A percentile compares a stretch with the other conserved stretches of the same genome.
These are phyloP conservation scores for Cercospora brassicicola DNA, from an alignment of 2,329 filamentous ascomycete genomes.

Conservation along the genomic window DNA sequence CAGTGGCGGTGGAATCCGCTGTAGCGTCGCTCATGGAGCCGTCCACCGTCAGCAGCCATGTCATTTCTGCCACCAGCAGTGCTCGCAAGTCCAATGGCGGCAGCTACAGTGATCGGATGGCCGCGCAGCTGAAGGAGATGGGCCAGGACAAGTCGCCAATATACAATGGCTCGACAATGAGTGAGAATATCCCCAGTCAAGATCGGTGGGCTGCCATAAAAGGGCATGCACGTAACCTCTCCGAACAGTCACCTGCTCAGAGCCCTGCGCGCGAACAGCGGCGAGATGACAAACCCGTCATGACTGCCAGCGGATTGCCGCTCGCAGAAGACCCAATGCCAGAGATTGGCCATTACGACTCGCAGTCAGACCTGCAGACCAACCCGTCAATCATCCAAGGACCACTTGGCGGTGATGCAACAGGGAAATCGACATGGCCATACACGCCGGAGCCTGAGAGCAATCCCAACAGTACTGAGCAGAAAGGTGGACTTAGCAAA, in stretches of 20 bases:
- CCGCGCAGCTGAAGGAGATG: slow-evolving; percentile 30
- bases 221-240: slow-evolving; percentile 44
- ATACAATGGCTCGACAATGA: slow-evolving; percentile 37
- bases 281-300: slow-evolving; percentile 47
- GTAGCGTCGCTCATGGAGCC: slow-evolving; percentile 89
- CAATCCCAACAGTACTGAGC: slow-evolving; percentile 23
- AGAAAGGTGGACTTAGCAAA: slow-evolving; percentile 22
- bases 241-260: slow-evolving; percentile 52
- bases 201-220: slow-evolving; percentile 43
- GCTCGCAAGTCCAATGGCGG: slow-evolving; percentile 28
- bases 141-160: slow-evolving; percentile 29
- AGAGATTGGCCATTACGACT: slow-evolving; percentile 67
- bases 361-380: slow-evolving; percentile 68
- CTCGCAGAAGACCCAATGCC: slow-evolving; percentile 70
- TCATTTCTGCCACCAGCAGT: slow-evolving; percentile 31
- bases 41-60: slow-evolving; percentile 62
- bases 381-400: slow-evolving; percentile 83
- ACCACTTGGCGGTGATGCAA: slow-evolving; percentile 62
- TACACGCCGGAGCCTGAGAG: slow-evolving; percentile 37
- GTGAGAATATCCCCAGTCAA: slow-evolving; percentile 35
- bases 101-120: slow-evolving; percentile 34
- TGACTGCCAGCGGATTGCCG: slow-evolving; percentile 71
- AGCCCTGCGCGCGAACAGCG: slow-evolving; percentile 40
- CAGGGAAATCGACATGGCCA: slow-evolving; percentile 48
- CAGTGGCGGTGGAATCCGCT: slow-evolving; percentile 76